Evolutionary conservation across 148 eudicot genomes (phyloP), one percentile per base, ranked within the genome.

Genomic region (Rheum nobile): DNA sequence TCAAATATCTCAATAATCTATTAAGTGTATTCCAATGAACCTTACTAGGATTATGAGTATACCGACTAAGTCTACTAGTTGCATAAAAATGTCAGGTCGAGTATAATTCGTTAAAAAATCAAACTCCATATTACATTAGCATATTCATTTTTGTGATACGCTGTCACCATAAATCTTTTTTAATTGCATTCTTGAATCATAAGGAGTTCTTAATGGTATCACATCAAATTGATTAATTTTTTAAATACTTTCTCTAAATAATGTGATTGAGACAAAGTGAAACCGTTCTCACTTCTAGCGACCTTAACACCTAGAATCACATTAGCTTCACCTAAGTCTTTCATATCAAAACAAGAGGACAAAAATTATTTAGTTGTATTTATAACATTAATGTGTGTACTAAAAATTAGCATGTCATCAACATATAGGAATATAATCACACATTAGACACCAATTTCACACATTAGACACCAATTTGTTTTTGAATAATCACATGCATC

Each of bases 1-100:
- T 71, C 3, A 71, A 14, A 71, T 71, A 71, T 71, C 19, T 71
- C 44, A 71, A 1, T 71, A 35, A 35, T 71, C 73, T n/a, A n/a
- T n/a, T n/a, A n/a, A n/a, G n/a, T n/a, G n/a, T n/a, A n/a, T n/a
- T n/a, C n/a, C n/a, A n/a, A n/a, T n/a, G n/a, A n/a, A n/a, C n/a
- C n/a, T n/a, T n/a, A n/a, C n/a, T n/a, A n/a, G n/a, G n/a, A n/a
- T n/a, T n/a, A n/a, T n/a, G n/a, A n/a, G n/a, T n/a, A n/a, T n/a
- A n/a, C n/a, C n/a, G n/a, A n/a, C n/a, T n/a, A n/a, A n/a, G n/a
- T n/a, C n/a, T n/a, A n/a, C n/a, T n/a, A n/a, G n/a, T n/a, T n/a
- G n/a, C n/a, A n/a, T n/a, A n/a, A n/a, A n/a, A n/a, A n/a, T 71
- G 24, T 67, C 38, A 13, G 71, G 38, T 6, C 71, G 71, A 26